A percentile compares a stretch with the other conserved stretches of the same genome.
Evolutionary conservation across 306 rosid species (phyloP).

Genomic region (Sechiopsis laciniata): DNA sequence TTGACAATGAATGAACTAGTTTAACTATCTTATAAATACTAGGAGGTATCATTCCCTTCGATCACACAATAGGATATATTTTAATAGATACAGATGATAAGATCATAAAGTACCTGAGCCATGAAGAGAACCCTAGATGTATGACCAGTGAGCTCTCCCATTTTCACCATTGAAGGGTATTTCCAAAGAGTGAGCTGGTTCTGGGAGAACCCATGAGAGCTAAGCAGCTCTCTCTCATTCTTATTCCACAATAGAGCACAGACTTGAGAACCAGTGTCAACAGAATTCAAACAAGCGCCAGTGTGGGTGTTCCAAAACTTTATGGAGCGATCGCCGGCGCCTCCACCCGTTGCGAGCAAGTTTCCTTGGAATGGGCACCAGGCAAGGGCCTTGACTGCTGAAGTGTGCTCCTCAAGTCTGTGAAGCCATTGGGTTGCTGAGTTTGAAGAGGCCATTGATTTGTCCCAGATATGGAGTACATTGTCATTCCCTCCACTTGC

Average conservation of each 20-base stretch:
- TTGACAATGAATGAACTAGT: too few relatives aligned
- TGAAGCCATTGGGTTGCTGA: constrained; percentile 61
- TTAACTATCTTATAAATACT: too few relatives aligned
- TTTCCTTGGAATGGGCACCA: constrained; percentile 85
- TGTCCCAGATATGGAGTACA: constrained; percentile 64
- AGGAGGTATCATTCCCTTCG: too few relatives aligned
- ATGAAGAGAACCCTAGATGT: constrained; percentile 68
- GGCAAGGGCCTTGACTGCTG: constrained; percentile 72
- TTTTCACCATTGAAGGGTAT: constrained; percentile 73
- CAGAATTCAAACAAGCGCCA: constrained; percentile 62
- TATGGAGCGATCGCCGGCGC: constrained; percentile 58
- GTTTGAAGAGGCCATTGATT: constrained; percentile 47
- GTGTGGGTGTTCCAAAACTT: constrained; percentile 79
- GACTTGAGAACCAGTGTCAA: constrained; percentile 68
- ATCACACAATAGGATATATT: too few relatives aligned
- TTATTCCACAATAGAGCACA: constrained; percentile 69
- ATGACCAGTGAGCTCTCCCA: constrained; percentile 74
- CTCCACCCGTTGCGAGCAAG: constrained; percentile 62
- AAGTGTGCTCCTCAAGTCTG: constrained; percentile 56
- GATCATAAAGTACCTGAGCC: constrained; percentile 34
- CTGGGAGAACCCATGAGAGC: constrained; percentile 72
- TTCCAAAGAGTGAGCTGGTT: constrained; percentile 78
- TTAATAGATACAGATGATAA: too few relatives aligned
- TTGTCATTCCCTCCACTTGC: constrained; percentile 81
- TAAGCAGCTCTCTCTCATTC: constrained; percentile 78